Percentiles rank a stretch among this genome's conserved stretches.
Conservation (phyloP, 2,329 filamentous ascomycete genomes). For the Hymenotorrendiella dingleyae region DNA sequence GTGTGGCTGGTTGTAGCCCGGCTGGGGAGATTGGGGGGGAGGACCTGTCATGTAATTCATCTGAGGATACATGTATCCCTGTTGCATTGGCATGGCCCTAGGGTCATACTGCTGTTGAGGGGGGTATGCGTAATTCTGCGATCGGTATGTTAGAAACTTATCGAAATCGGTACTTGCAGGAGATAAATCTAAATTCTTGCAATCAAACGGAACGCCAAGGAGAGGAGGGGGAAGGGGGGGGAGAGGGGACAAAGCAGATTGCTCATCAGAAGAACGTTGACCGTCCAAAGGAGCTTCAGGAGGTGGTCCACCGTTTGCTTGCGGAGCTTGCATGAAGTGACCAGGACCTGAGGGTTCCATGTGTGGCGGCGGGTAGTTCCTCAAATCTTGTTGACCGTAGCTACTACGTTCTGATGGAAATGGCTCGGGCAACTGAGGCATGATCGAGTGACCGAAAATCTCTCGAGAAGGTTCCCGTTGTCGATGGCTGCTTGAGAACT, state of each 20-base stretch:
- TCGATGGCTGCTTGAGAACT: slow-evolving; percentile 21
- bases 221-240: slow-evolving; percentile 25
- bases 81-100: slow-evolving; percentile 34
- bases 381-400: slow-evolving; percentile 15
- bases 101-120: slow-evolving; percentile 46
- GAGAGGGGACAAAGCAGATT: slow-evolving; percentile 16
- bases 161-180: slow-evolving; percentile 68
- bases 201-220: slow-evolving; percentile 25
- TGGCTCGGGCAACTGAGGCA: slow-evolving; percentile 13
- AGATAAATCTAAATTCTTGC: slow-evolving; percentile 50
- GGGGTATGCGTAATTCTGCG: slow-evolving; percentile 52
- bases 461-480: slow-evolving; percentile 22
- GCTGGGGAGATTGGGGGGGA: slow-evolving; percentile 40
- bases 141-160: slow-evolving; percentile 48
- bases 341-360: slow-evolving; percentile 16
- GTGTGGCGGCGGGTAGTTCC: slow-evolving; percentile 12
- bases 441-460: slow-evolving; percentile 21
- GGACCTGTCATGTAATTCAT: slow-evolving; percentile 45
- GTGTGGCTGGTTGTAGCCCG: slow-evolving; percentile 39
- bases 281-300: slow-evolving; percentile 12
- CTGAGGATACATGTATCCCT: slow-evolving; percentile 36
- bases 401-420: slow-evolving; percentile 17
- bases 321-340: slow-evolving; percentile 15
- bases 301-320: slow-evolving; percentile 10
- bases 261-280: slow-evolving; percentile 14